Evolutionary conservation across 1,284 basidiomycete species (phyloP).

Genomic region (Trichosporon sp.): DNA sequence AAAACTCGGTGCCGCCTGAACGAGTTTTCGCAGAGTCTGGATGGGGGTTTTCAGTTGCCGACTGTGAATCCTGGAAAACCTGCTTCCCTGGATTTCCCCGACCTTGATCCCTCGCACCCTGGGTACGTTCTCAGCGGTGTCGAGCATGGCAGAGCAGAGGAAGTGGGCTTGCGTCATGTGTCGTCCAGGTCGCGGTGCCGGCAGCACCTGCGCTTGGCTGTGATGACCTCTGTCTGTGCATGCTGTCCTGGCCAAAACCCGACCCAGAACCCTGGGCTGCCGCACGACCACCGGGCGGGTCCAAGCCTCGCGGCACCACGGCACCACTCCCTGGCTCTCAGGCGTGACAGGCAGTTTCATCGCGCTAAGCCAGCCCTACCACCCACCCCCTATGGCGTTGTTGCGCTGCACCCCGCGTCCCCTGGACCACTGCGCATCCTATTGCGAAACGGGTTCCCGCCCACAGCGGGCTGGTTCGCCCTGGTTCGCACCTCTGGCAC

Average conservation of each 20-base stretch:
- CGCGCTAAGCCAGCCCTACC: conserved; percentile 30
- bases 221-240: conserved; percentile 19
- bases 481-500: conserved; percentile 13
- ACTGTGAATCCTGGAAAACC: not conserved
- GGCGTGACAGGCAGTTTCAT: conserved; percentile 30
- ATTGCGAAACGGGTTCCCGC: conserved; percentile 34
- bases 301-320: conserved; percentile 7
- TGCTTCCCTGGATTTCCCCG: not conserved
- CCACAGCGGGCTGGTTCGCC: conserved; percentile 23
- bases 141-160: not conserved
- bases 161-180: conserved; percentile 17
- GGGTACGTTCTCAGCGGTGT: not conserved
- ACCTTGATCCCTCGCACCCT: conserved; percentile 12
- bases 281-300: conserved; percentile 16
- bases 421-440: conserved; percentile 28
- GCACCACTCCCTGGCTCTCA: conserved; percentile 21
- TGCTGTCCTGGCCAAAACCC: conserved; percentile 12
- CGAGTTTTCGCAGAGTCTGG: not conserved
- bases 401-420: conserved; percentile 17
- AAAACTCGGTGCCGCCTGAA: not conserved
- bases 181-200: conserved; percentile 14
- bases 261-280: conserved; percentile 13
- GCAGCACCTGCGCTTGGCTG: conserved; percentile 18
- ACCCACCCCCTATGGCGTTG: conserved; percentile 25
- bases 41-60: not conserved